Conservation (phyloP, 345 rosid species). For the Syzygium grande region DNA sequence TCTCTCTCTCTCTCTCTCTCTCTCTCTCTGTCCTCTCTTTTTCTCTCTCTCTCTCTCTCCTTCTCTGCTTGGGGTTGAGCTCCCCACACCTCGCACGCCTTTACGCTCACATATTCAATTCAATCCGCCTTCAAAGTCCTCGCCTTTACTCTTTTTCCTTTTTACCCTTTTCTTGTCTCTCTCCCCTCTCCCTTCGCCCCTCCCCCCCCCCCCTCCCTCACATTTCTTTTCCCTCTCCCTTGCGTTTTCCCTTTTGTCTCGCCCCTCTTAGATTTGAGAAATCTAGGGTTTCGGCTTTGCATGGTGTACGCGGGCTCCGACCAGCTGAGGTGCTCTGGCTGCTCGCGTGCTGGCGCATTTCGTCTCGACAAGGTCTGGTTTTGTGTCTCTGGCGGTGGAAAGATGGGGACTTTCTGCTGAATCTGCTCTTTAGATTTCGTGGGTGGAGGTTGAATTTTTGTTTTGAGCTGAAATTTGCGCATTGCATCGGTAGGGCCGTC, state of each 20-base stretch:
- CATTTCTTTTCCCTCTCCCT: background rate
- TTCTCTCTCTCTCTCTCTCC: background rate
- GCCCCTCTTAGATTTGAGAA: slow-evolving; percentile 12
- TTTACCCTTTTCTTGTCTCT: slow-evolving; percentile 12
- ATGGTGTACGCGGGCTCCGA: background rate
- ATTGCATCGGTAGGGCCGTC: background rate
- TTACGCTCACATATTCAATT: background rate
- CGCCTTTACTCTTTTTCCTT: background rate
- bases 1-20: background rate
- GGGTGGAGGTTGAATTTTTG: background rate
- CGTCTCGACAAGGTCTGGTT: background rate
- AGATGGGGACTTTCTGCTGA: slow-evolving; percentile 7
- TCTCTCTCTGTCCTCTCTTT: background rate
- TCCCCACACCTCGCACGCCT: background rate
- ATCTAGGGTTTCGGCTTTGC: slow-evolving; percentile 32
- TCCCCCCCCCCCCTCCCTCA: slow-evolving; percentile 1
- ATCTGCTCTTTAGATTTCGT: slow-evolving; percentile 1
- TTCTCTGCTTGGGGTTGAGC: background rate
- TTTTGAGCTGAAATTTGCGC: background rate
- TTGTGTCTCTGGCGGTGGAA: slow-evolving; percentile 2
- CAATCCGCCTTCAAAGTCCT: background rate
- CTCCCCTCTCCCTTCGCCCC: slow-evolving; percentile 11
- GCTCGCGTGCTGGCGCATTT: background rate
- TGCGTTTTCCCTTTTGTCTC: background rate
- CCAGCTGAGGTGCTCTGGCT: background rate